Evolutionary conservation across 805 yeast species (phyloP).

Genomic region (Candida endomychidarum): DNA sequence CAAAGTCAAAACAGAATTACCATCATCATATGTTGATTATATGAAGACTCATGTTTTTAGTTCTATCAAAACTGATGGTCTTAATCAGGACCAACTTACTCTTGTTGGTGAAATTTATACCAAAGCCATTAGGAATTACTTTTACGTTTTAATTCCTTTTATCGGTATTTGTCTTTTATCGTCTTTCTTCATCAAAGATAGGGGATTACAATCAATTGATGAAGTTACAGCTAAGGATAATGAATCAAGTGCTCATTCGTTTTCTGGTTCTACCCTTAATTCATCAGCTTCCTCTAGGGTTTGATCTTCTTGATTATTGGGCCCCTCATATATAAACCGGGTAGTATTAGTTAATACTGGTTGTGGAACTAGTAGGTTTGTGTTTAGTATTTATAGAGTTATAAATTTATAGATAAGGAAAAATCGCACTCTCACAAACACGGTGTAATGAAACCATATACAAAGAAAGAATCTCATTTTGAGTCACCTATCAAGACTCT

Average conservation of each 20-base stretch:
- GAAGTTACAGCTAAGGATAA: constrained; percentile 18
- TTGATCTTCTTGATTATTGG: too few species aligned
- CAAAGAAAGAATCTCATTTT: background rate
- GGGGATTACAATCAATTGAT: constrained; percentile 39
- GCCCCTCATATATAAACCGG: too few species aligned
- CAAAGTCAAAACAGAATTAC: constrained; percentile 7
- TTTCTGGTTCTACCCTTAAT: constrained; percentile 1
- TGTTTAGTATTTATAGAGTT: too few species aligned
- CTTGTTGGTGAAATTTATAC: constrained; percentile 31
- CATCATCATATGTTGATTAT: constrained; percentile 20
- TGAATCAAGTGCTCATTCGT: constrained; percentile 2
- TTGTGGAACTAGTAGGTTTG: too few species aligned
- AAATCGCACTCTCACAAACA: too few species aligned
- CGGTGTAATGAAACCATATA: constrained; percentile 1
- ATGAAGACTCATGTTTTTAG: constrained; percentile 26
- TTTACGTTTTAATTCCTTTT: constrained; percentile 36
- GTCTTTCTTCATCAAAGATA: constrained; percentile 32
- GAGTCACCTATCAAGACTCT: constrained; percentile 7
- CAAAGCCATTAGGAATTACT: constrained; percentile 31
- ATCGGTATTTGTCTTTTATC: constrained; percentile 32
- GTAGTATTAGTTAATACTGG: too few species aligned
- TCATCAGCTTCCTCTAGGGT: constrained; percentile 4
- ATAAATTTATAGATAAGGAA: background rate
- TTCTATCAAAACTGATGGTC: constrained; percentile 20
- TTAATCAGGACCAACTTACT: constrained; percentile 20